Conservation (phyloP, 305 asterid species). For the Fraxinus angustifolia region DNA sequence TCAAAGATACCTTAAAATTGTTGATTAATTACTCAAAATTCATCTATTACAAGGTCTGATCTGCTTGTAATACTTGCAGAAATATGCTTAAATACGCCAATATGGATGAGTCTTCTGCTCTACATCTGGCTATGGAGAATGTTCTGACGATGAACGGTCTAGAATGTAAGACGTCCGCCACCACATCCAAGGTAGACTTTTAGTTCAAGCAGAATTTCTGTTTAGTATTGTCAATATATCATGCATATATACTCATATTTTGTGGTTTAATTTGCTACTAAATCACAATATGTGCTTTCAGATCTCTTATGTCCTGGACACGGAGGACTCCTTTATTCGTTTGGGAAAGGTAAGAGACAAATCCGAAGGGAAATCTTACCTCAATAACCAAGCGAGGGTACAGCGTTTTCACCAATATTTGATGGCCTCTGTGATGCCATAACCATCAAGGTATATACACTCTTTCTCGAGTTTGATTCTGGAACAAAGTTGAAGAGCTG, state of each 20-base stretch:
- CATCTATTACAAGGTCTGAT: background rate
- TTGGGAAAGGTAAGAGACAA: conserved; percentile 26
- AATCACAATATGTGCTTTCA: conserved; percentile 20
- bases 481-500: background rate
- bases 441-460: conserved; percentile 10
- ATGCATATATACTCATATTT: background rate
- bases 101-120: conserved; percentile 54
- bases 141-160: conserved; percentile 68
- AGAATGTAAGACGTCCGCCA: conserved; percentile 91
- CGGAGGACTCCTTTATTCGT: conserved; percentile 48
- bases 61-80: conserved; percentile 45
- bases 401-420: conserved; percentile 33
- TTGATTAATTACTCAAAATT: background rate
- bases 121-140: conserved; percentile 62
- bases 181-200: conserved; percentile 77
- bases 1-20: background rate
- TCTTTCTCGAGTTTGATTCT: background rate
- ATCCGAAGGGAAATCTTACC: conserved; percentile 21
- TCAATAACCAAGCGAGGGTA: conserved; percentile 24
- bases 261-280: background rate
- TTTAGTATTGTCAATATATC: background rate
- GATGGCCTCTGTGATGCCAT: conserved; percentile 24
- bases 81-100: conserved; percentile 52
- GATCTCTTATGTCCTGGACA: conserved; percentile 47
- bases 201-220: background rate